These are phyloP conservation scores for Vanrija humicola DNA, from an alignment of 1,284 basidiomycete genomes.

Conservation along the genomic window DNA sequence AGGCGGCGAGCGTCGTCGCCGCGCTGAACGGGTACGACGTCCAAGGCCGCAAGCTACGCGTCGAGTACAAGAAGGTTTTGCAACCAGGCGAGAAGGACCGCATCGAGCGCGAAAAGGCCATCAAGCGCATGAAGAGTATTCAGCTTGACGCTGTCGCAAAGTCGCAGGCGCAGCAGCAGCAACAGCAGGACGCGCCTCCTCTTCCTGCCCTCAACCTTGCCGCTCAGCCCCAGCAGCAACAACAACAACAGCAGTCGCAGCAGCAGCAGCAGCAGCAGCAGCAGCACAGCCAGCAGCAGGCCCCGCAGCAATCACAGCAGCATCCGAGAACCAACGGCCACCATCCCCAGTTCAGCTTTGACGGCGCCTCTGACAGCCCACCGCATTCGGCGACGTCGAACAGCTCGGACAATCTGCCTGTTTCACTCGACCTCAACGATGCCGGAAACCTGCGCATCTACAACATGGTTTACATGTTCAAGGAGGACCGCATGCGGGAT, in stretches of 20 bases:
- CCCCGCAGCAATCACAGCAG: constrained; percentile 58
- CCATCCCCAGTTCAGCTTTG: constrained; percentile 52
- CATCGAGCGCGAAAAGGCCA: constrained; percentile 97
- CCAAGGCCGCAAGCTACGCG: constrained; percentile 94
- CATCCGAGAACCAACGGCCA: constrained; percentile 49
- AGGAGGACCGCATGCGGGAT: constrained; percentile 95
- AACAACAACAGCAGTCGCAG: constrained; percentile 36
- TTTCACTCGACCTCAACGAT: constrained; percentile 91
- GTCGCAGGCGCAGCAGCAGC: constrained; percentile 45
- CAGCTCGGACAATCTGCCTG: constrained; percentile 49
- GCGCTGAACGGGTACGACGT: constrained; percentile 80
- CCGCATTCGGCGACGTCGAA: constrained; percentile 56
- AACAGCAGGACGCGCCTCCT: constrained; percentile 3
- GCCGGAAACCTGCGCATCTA: constrained; percentile 94
- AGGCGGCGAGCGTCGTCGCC: constrained; percentile 92
- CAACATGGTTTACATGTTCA: constrained; percentile 93
- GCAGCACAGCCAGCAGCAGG: constrained; percentile 49
- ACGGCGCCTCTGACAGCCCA: constrained; percentile 46
- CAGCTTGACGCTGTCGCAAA: constrained; percentile 66
- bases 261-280: constrained; percentile 51
- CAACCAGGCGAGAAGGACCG: constrained; percentile 99
- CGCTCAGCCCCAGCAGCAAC: constrained; percentile 55
- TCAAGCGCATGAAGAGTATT: constrained; percentile 96
- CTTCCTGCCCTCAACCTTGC: not conserved
- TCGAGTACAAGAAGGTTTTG: constrained; percentile 99